Percentiles rank a stretch among this genome's conserved stretches.
Conservation (phyloP, 2,329 filamentous ascomycete species). For the Monosporascus ibericus region DNA sequence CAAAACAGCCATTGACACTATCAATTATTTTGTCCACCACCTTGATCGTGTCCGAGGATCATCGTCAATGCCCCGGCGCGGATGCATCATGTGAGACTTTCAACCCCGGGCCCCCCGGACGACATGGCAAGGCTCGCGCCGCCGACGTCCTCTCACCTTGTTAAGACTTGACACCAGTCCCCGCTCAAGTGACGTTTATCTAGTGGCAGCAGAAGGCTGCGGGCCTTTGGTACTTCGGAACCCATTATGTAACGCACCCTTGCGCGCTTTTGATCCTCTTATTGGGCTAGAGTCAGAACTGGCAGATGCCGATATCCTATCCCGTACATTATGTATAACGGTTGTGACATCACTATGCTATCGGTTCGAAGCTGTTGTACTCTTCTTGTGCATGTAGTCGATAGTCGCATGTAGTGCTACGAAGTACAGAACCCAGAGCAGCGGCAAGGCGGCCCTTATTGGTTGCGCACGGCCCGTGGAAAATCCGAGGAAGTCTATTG, state of each 20-base stretch:
- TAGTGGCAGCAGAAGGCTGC: background rate
- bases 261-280: no score
- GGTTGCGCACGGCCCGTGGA: no score
- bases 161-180: background rate
- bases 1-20: no score
- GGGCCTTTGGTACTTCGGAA: no score
- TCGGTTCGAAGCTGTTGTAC: background rate
- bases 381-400: background rate
- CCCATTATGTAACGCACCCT: no score
- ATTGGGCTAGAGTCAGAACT: no score
- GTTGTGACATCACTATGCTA: background rate
- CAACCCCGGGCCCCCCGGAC: background rate
- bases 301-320: background rate
- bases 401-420: no score
- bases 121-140: background rate
- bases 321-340: background rate
- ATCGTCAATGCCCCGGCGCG: background rate
- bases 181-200: background rate
- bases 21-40: no score
- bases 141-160: background rate
- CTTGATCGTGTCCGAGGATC: background rate
- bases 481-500: no score
- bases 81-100: background rate
- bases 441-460: no score
- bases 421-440: background rate